A percentile compares a stretch with the other conserved stretches of the same genome.
These are phyloP conservation scores for Aspergillus ruber DNA, from an alignment of 2,329 filamentous ascomycete species.

Conservation along the genomic window DNA sequence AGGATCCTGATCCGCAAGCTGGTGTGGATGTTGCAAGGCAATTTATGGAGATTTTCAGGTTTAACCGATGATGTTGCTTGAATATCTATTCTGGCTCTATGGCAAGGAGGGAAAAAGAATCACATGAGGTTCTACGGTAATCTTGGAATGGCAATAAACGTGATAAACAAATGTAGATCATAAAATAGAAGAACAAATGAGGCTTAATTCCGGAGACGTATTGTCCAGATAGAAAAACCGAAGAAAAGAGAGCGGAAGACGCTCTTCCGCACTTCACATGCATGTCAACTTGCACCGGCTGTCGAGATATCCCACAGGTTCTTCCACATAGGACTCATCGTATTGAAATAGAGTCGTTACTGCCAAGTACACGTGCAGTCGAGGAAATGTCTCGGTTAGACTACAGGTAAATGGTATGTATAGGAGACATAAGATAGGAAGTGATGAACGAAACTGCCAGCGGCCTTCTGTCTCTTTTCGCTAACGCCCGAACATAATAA, in stretches of 20 bases:
- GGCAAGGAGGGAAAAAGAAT: not conserved
- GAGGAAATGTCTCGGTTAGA: conserved; percentile 8
- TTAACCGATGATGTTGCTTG: conserved; percentile 27
- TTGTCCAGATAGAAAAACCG: not conserved
- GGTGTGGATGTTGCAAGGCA: conserved; percentile 38
- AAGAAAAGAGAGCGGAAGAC: not conserved
- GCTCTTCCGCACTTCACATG: not conserved
- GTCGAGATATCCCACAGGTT: not conserved
- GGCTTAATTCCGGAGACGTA: too few species aligned
- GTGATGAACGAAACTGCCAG: conserved; percentile 15
- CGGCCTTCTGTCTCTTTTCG: conserved; percentile 20
- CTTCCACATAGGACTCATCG: conserved; percentile 1
- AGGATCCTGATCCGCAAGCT: conserved; percentile 28
- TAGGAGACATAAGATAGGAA: conserved; percentile 11
- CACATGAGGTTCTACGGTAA: not conserved
- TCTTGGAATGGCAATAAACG: not conserved
- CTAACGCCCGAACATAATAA: conserved; percentile 22
- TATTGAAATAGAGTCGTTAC: conserved; percentile 8
- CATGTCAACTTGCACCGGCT: not conserved
- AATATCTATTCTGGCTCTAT: not conserved
- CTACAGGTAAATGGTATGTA: conserved; percentile 21
- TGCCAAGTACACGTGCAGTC: conserved; percentile 12
- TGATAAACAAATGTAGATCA: not conserved
- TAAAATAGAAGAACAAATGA: not conserved
- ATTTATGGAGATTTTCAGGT: conserved; percentile 41